Base-by-base conservation (phyloP, 768 basidiomycete genomes). In the Psilocybe cyanescens region DNA sequence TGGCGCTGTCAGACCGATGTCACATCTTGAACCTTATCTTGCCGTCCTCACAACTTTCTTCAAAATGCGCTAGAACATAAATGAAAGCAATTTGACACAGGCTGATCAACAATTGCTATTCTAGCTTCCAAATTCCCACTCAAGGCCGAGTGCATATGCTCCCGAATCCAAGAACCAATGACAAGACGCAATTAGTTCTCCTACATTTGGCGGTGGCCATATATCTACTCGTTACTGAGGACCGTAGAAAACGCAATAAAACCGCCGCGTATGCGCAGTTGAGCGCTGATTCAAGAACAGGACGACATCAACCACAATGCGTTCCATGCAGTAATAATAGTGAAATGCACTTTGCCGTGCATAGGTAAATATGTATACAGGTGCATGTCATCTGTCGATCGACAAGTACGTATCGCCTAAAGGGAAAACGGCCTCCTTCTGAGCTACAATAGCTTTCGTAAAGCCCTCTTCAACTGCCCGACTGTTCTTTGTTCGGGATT, bases 401-500 rank as follows among this genome's bases (percentile, higher is more conserved):
- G 49, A 37, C 39, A 62, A 64, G 55, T 52, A 54, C 37, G 44
- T 31, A 53, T 39, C 46, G 24, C 39, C 33, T 53, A 49, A 59
- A 44, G 44, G 48, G 50, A 47, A 28, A 49, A 46, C 37, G 7
- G 7, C 31, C 50, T 67, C 48, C 24, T 39, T 61, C 41, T 44
- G 14, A 48, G 56, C 75, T 59, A 83, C 69, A 11, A 86, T 83
- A 35, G 86, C 85, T 69, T 83, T 85, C 64, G 72, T 62, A 92
- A 76, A 31, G 86, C 89, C 70, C 86, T 80, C 68, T 72, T 78
- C 69, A 98, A 73, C 76, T 94, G 87, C 16, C 92, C 95, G 33
- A 79, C 83, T 2, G 95, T 97, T 70, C 89, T 85, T 77, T 99
- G 97, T 73, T 88, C 89, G 14, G 84, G 76, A 72, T 99, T 98